phyloP scores from a whole-genome alignment of 2,329 filamentous ascomycete genomes.

The Scedosporium minutisporum region DNA sequence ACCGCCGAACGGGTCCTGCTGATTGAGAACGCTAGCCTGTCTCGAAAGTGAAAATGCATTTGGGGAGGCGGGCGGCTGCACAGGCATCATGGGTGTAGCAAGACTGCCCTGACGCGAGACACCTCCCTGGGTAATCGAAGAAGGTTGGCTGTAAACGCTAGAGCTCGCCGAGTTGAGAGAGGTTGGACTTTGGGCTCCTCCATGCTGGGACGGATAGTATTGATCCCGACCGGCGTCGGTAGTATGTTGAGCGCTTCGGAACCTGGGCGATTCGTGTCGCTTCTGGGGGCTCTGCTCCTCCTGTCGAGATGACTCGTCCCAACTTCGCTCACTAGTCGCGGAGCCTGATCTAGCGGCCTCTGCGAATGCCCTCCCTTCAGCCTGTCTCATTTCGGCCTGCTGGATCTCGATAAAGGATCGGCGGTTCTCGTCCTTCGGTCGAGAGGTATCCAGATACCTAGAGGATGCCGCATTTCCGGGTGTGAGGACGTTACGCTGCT shows the following conservation, averaged over 20 bases:
- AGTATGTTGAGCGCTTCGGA: neutral
- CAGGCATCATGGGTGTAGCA: neutral
- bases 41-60: neutral
- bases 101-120: slow-evolving; percentile 2
- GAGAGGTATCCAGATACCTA: slow-evolving; percentile 31
- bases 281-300: neutral
- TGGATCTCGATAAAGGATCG: slow-evolving; percentile 49
- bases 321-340: neutral
- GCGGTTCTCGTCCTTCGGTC: slow-evolving; percentile 39
- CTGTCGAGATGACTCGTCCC: neutral
- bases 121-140: neutral
- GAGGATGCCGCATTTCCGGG: slow-evolving; percentile 25
- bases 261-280: neutral
- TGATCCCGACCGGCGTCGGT: neutral
- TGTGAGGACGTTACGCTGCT: slow-evolving; percentile 16
- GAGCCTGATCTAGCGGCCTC: slow-evolving; percentile 24
- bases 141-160: slow-evolving; percentile 3
- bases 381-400: slow-evolving; percentile 50
- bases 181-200: neutral
- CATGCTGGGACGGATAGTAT: neutral
- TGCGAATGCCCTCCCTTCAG: slow-evolving; percentile 49
- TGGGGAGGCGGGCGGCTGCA: neutral
- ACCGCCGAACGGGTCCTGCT: neutral
- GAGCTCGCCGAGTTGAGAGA: neutral
- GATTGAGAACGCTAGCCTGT: neutral